phyloP scores from a whole-genome alignment of 2,329 filamentous ascomycete genomes.

The Sarocladiaceae sp. region DNA sequence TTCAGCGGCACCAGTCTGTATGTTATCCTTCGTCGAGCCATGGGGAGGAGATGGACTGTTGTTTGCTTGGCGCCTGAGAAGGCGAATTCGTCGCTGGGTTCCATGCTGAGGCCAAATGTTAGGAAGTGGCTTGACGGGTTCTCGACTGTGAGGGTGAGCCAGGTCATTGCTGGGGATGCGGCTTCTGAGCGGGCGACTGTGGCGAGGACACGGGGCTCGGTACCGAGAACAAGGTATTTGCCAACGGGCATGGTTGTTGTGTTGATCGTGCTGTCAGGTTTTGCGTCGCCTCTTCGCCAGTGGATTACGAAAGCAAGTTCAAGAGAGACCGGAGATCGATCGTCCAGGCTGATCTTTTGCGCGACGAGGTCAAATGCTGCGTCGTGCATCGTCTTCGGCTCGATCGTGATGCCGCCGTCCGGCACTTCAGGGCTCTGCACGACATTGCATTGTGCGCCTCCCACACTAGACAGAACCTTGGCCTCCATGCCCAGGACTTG shows the following conservation, averaged over 20 bases:
- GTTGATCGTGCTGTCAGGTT: conserved; percentile 36
- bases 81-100: conserved; percentile 86
- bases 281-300: conserved; percentile 60
- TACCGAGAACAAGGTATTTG: conserved; percentile 72
- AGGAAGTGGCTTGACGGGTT: conserved; percentile 94
- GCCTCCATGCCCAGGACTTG: conserved; percentile 60
- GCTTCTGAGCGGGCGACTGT: conserved; percentile 31
- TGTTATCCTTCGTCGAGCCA: conserved; percentile 68
- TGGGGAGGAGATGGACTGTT: conserved; percentile 74
- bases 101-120: conserved; percentile 89
- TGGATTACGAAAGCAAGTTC: conserved; percentile 71
- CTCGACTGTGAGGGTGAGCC: conserved; percentile 66
- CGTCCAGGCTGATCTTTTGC: conserved; percentile 76
- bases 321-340: conserved; percentile 69
- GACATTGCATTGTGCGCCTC: conserved; percentile 56
- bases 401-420: conserved; percentile 45
- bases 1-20: conserved; percentile 70
- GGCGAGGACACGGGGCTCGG: conserved; percentile 80
- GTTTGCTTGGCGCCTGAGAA: conserved; percentile 86
- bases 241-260: conserved; percentile 72
- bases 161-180: conserved; percentile 27
- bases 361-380: conserved; percentile 69
- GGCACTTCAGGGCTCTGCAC: conserved; percentile 34
- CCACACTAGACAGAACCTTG: conserved; percentile 54
- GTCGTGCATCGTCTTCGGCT: conserved; percentile 66